Evolutionary conservation across 1,284 basidiomycete genomes (phyloP).

Genomic region (Ustilago xerochloae): DNA sequence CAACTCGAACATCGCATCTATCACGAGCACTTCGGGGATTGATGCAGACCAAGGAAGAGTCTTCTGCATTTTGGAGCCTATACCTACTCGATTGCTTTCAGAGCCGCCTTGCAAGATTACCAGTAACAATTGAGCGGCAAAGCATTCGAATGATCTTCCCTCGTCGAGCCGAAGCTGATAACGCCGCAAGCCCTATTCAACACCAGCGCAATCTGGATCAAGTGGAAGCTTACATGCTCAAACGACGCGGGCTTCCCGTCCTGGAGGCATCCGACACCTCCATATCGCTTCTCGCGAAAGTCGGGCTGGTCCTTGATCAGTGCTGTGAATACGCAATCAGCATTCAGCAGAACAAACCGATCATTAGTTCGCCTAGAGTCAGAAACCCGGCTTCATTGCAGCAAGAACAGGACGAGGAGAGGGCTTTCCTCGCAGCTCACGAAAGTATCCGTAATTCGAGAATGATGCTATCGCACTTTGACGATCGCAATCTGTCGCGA

Average conservation of each 20-base stretch:
- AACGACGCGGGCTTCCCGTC: constrained; percentile 15
- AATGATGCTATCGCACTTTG: constrained; percentile 33
- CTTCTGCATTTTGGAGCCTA: constrained; percentile 25
- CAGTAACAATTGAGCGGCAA: constrained; percentile 17
- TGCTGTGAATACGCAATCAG: constrained; percentile 19
- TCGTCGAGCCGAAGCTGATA: neutral
- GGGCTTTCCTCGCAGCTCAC: constrained; percentile 11
- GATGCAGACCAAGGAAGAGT: constrained; percentile 23
- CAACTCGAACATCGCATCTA: constrained; percentile 10
- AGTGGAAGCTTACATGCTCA: constrained; percentile 6
- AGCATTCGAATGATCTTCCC: constrained; percentile 22
- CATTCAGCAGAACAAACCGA: neutral
- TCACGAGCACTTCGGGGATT: constrained; percentile 21
- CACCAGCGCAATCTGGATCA: constrained; percentile 4
- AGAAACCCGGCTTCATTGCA: neutral
- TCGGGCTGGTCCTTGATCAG: constrained; percentile 24
- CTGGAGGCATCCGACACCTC: constrained; percentile 12
- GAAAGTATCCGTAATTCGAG: constrained; percentile 30
- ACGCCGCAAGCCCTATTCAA: neutral
- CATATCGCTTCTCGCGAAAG: constrained; percentile 27
- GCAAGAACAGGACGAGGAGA: constrained; percentile 1
- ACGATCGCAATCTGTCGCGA: constrained; percentile 8
- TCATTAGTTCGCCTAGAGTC: neutral
- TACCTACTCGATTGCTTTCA: constrained; percentile 38
- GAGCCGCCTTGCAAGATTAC: constrained; percentile 12